Conservation (phyloP, 1,284 basidiomycete genomes). For the Bjerkandera adusta region DNA sequence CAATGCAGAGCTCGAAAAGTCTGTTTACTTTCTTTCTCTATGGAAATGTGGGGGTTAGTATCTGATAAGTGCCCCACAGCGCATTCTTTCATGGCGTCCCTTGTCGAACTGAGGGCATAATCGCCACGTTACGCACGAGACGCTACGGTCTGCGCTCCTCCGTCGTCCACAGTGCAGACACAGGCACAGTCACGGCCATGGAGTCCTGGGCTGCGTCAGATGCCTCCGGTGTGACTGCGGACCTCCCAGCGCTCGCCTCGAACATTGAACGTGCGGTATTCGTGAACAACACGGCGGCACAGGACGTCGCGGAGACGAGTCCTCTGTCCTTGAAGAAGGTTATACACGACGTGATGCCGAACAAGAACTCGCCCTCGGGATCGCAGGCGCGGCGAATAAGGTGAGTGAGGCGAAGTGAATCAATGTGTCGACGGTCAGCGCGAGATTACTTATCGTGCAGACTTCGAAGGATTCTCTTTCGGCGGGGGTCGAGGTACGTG, state of each 20-base stretch:
- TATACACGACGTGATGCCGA: slow-evolving; percentile 91
- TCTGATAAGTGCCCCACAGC: slow-evolving; percentile 72
- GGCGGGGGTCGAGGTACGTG: slow-evolving; percentile 86
- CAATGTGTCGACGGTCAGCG: slow-evolving; percentile 95
- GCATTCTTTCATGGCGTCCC: slow-evolving; percentile 93
- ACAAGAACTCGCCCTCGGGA: slow-evolving; percentile 95
- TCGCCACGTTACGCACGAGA: slow-evolving; percentile 95
- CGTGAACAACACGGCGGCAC: slow-evolving; percentile 94
- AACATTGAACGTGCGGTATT: slow-evolving; percentile 55
- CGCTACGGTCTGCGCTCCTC: slow-evolving; percentile 83
- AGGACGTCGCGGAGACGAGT: slow-evolving; percentile 84
- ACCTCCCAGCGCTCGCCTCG: slow-evolving; percentile 45
- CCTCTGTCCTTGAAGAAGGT: slow-evolving; percentile 80
- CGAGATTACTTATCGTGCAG: slow-evolving; percentile 90
- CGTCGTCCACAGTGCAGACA: slow-evolving; percentile 94
- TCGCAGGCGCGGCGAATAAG: slow-evolving; percentile 50
- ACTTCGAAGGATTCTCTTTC: slow-evolving; percentile 90
- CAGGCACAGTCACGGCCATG: slow-evolving; percentile 98
- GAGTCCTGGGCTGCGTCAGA: slow-evolving; percentile 57
- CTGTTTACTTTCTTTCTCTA: too few species aligned
- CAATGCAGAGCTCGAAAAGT: slow-evolving; percentile 89
- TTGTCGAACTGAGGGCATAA: slow-evolving; percentile 97
- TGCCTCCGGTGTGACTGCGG: slow-evolving; percentile 38
- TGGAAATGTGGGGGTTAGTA: too few species aligned
- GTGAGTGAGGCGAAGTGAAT: slow-evolving; percentile 69